A percentile compares a stretch with the other conserved stretches of the same genome.
These are phyloP conservation scores for Citrullus amarus DNA, from an alignment of 306 rosid species.

Conservation along the genomic window DNA sequence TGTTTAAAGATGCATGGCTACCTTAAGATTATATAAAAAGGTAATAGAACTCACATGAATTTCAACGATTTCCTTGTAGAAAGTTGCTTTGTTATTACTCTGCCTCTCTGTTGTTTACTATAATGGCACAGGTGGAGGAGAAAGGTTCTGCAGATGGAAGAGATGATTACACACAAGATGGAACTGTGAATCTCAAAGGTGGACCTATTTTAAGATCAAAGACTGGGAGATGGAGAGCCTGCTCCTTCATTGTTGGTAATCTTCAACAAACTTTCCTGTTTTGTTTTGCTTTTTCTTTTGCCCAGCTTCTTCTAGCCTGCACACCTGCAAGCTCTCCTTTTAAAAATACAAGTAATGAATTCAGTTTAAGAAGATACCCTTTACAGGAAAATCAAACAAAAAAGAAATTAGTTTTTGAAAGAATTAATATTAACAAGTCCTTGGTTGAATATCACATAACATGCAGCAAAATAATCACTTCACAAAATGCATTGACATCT, in stretches of 20 bases:
- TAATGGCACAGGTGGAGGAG: constrained; percentile 17
- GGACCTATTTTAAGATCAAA: constrained; percentile 24
- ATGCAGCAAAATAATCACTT: background rate
- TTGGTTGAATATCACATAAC: background rate
- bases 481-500: background rate
- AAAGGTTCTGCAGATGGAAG: constrained; percentile 7
- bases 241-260: constrained; percentile 26
- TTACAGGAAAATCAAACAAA: background rate
- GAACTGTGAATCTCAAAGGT: constrained; percentile 28
- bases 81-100: background rate
- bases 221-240: constrained; percentile 29
- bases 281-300: background rate
- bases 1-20: background rate
- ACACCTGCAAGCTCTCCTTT: background rate
- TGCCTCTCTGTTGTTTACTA: background rate
- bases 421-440: background rate
- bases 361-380: background rate
- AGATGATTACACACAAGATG: constrained; percentile 23
- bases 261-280: background rate
- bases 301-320: background rate
- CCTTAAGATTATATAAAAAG: constrained; percentile 1
- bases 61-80: background rate
- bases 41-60: constrained; percentile 2
- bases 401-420: background rate
- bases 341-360: background rate